These are phyloP conservation scores for Fusarium continuum DNA, from an alignment of 2,329 filamentous ascomycete genomes.

Conservation along the genomic window DNA sequence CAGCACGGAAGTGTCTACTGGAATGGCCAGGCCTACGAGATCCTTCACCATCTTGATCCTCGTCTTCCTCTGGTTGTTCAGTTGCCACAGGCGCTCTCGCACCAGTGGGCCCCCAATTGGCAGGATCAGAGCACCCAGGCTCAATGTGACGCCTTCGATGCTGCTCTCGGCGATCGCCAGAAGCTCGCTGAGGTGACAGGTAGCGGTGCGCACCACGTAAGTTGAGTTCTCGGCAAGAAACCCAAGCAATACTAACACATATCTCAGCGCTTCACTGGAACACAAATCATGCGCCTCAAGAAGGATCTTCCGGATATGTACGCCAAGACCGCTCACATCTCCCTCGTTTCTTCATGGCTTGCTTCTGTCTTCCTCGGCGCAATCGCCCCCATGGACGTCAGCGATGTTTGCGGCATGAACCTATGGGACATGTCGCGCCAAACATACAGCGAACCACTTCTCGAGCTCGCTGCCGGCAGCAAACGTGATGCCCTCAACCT, in stretches of 20 bases:
- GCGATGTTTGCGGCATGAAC: constrained; percentile 96
- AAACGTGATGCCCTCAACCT: constrained; percentile 70
- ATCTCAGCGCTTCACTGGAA: constrained; percentile 88
- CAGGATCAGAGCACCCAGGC: constrained; percentile 94
- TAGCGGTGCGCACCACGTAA: constrained; percentile 92
- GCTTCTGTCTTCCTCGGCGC: constrained; percentile 87
- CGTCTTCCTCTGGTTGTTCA: constrained; percentile 74
- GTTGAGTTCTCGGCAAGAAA: constrained; percentile 44
- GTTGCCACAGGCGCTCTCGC: constrained; percentile 77
- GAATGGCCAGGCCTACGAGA: constrained; percentile 72
- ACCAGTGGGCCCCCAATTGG: constrained; percentile 94
- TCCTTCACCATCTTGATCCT: constrained; percentile 69
- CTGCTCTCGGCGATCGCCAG: constrained; percentile 70
- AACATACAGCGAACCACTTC: constrained; percentile 76
- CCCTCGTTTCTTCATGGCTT: constrained; percentile 93
- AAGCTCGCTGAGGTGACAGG: constrained; percentile 82
- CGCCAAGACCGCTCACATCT: constrained; percentile 81
- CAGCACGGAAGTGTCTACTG: constrained; percentile 99
- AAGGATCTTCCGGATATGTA: constrained; percentile 84
- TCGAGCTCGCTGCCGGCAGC: constrained; percentile 77
- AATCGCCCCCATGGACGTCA: constrained; percentile 90
- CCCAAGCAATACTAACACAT: constrained; percentile 14
- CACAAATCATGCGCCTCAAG: constrained; percentile 90
- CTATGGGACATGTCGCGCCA: constrained; percentile 87
- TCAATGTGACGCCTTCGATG: constrained; percentile 91